These are phyloP conservation scores for Zygosaccharomyces pseudorouxii DNA, from an alignment of 805 yeast species.

Conservation along the genomic window DNA sequence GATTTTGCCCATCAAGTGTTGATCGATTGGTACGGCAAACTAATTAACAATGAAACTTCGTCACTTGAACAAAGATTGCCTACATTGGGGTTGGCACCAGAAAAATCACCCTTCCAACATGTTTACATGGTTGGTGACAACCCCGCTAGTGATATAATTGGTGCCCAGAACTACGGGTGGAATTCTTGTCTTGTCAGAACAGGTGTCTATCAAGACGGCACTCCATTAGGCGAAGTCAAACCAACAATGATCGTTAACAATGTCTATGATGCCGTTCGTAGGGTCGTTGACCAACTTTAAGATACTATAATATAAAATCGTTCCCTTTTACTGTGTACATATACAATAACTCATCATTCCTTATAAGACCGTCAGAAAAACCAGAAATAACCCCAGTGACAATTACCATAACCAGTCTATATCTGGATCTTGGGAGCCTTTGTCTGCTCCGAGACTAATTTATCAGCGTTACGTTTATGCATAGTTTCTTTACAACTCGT, in stretches of 20 bases:
- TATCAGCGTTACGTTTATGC: constrained; percentile 80
- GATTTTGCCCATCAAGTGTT: constrained; percentile 76
- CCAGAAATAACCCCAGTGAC: not conserved
- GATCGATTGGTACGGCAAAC: constrained; percentile 44
- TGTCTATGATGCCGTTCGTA: constrained; percentile 48
- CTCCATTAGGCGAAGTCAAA: constrained; percentile 36
- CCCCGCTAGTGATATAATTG: constrained; percentile 87
- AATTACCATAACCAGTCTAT: constrained; percentile 7
- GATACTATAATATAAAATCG: not conserved
- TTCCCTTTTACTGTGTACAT: not conserved
- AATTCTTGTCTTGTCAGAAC: constrained; percentile 76
- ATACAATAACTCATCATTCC: not conserved
- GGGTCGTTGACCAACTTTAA: constrained; percentile 16
- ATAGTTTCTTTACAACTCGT: constrained; percentile 76
- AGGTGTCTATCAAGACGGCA: constrained; percentile 72
- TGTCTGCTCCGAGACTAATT: constrained; percentile 82
- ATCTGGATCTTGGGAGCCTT: constrained; percentile 51
- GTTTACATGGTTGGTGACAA: constrained; percentile 97
- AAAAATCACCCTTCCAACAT: constrained; percentile 44
- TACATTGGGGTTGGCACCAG: constrained; percentile 40
- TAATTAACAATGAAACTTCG: constrained; percentile 23
- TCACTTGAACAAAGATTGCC: constrained; percentile 38
- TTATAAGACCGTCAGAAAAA: not conserved
- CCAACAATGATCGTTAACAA: constrained; percentile 50
- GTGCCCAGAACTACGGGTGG: constrained; percentile 90